These are phyloP conservation scores for Melaleuca quinquenervia DNA, from an alignment of 345 rosid genomes.

Conservation along the genomic window DNA sequence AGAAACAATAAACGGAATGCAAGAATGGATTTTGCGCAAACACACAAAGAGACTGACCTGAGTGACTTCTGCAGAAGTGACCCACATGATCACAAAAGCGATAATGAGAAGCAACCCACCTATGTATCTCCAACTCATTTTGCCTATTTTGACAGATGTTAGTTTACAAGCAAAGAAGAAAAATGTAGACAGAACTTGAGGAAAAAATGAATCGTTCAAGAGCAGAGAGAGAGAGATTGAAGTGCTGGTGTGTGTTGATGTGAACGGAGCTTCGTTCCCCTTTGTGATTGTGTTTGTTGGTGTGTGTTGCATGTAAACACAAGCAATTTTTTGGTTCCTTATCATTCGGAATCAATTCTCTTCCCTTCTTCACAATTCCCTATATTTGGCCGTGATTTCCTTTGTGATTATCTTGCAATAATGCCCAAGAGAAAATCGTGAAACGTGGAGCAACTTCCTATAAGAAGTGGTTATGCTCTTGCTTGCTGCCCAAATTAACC, in stretches of 20 bases:
- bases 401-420: not conserved
- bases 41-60: constrained; percentile 10
- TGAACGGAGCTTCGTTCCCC: not conserved
- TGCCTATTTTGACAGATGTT: not conserved
- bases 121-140: constrained; percentile 28
- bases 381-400: not conserved
- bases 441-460: no score
- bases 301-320: not conserved
- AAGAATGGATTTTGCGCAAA: not conserved
- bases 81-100: constrained; percentile 27
- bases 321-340: not conserved
- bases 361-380: not conserved
- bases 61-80: constrained; percentile 37
- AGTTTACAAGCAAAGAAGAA: not conserved
- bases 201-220: not conserved
- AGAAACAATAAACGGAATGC: not conserved
- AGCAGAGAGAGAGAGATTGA: not conserved
- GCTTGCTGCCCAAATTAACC: not conserved
- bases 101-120: constrained; percentile 30
- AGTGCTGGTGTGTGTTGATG: not conserved
- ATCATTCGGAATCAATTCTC: not conserved
- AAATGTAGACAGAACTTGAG: not conserved
- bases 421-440: not conserved
- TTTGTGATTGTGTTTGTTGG: not conserved
- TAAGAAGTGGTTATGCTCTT: not conserved